Conservation (phyloP, 148 eudicot species). For the Rhododendron ferrugineum region DNA sequence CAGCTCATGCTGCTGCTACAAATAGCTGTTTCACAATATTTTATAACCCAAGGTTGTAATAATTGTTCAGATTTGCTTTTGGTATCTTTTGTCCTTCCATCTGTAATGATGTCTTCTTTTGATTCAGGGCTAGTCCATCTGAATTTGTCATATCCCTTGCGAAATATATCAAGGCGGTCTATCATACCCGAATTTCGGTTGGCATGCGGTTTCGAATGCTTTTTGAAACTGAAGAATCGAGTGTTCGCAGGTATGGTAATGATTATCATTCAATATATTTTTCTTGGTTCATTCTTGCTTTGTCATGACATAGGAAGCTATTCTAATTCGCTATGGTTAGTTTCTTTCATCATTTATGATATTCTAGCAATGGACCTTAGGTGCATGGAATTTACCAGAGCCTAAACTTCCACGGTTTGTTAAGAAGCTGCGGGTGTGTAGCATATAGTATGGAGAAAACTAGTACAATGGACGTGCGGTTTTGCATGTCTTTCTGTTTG, state of each 20-base stretch:
- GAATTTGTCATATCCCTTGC: constrained; percentile 87
- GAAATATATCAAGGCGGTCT: constrained; percentile 82
- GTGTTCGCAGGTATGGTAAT: constrained; percentile 72
- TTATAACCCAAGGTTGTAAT: constrained; percentile 70
- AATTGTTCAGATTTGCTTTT: not conserved
- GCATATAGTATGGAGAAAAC: not conserved
- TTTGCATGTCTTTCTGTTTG: not conserved
- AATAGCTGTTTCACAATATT: constrained; percentile 89
- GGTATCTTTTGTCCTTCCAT: not conserved
- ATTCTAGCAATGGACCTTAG: constrained; percentile 4
- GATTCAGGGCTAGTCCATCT: constrained; percentile 82
- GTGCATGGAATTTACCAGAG: not conserved
- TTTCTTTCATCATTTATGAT: not conserved
- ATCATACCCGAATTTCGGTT: constrained; percentile 86
- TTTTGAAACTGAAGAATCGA: constrained; percentile 95
- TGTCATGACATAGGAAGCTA: not conserved
- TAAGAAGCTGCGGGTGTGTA: not conserved
- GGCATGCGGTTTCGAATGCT: constrained; percentile 98
- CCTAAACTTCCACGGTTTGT: not conserved
- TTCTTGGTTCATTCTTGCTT: not conserved
- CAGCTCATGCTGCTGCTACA: constrained; percentile 94
- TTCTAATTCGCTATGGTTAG: not conserved
- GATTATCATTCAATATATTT: not conserved
- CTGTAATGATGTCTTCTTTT: constrained; percentile 14
- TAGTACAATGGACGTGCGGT: not conserved